These are phyloP conservation scores for Daldinia grandis DNA, from an alignment of 495 filamentous ascomycete genomes.

Conservation along the genomic window DNA sequence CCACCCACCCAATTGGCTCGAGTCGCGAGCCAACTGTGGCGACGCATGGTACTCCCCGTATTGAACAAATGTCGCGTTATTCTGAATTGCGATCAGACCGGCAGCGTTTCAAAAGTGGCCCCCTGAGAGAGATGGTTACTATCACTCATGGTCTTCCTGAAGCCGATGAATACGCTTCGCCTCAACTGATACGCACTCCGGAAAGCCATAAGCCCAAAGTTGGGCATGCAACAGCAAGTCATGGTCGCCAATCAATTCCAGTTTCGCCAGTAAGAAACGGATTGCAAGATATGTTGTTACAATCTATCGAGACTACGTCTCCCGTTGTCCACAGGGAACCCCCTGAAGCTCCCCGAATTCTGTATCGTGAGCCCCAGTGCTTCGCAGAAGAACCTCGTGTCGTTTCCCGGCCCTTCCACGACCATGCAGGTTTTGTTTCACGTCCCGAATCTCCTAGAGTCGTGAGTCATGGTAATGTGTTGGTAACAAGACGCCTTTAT, in stretches of 20 bases:
- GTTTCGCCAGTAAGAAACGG: constrained; percentile 35
- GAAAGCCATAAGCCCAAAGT: constrained; percentile 44
- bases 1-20: constrained; percentile 27
- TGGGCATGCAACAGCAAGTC: constrained; percentile 35
- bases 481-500: constrained; percentile 33
- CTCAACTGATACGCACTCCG: constrained; percentile 29
- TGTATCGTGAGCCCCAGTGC: constrained; percentile 28
- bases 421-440: constrained; percentile 25
- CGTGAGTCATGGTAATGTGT: constrained; percentile 30
- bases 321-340: constrained; percentile 18
- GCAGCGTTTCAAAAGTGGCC: constrained; percentile 17
- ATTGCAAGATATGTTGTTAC: constrained; percentile 44
- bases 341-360: constrained; percentile 20
- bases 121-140: constrained; percentile 11
- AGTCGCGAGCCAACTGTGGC: constrained; percentile 35
- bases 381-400: constrained; percentile 32
- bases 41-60: constrained; percentile 21
- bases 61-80: constrained; percentile 26
- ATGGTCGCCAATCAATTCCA: constrained; percentile 21
- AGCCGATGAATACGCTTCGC: constrained; percentile 8
- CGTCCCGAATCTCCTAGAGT: constrained; percentile 32
- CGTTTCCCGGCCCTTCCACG: constrained; percentile 22
- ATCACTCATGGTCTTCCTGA: constrained; percentile 14
- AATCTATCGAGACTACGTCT: constrained; percentile 45
- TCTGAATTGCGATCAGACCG: constrained; percentile 25